Conservation (phyloP, 306 rosid species). For the Cucurbita moschata region DNA sequence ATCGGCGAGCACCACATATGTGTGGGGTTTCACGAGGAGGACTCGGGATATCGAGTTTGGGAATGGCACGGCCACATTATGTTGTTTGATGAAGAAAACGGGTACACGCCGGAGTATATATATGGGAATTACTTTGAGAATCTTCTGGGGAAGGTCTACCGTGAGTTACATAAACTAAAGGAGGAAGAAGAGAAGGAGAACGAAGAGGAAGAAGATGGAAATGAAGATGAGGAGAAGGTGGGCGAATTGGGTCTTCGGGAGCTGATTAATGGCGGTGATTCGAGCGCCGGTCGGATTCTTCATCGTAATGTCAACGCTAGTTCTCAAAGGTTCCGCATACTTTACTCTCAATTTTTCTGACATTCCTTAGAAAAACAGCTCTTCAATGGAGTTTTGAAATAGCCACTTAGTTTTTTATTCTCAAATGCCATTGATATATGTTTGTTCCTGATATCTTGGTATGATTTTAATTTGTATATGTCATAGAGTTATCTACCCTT, state of each 20-base stretch:
- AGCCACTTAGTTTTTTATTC: neutral
- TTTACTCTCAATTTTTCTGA: neutral
- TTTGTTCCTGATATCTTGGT: neutral
- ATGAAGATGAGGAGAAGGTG: conserved; percentile 15
- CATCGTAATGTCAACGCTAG: conserved; percentile 67
- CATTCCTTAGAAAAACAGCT: neutral
- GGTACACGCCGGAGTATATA: conserved; percentile 74
- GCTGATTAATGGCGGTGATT: conserved; percentile 45
- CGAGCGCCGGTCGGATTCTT: conserved; percentile 50
- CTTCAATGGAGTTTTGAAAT: neutral
- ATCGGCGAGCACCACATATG: conserved; percentile 68
- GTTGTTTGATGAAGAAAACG: conserved; percentile 60
- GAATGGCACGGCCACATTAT: conserved; percentile 98
- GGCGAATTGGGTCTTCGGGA: conserved; percentile 59
- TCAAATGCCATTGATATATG: neutral
- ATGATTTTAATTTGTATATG: neutral
- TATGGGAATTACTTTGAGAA: conserved; percentile 88
- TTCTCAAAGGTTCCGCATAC: conserved; percentile 38
- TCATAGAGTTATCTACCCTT: neutral
- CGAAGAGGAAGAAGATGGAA: conserved; percentile 8
- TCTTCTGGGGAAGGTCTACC: conserved; percentile 17
- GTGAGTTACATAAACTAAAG: neutral
- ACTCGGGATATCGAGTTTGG: conserved; percentile 75
- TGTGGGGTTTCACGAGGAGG: conserved; percentile 71
- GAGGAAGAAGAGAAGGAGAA: neutral